Base-by-base conservation (phyloP, 768 basidiomycete genomes). In the Paxillus ammoniavirescens region DNA sequence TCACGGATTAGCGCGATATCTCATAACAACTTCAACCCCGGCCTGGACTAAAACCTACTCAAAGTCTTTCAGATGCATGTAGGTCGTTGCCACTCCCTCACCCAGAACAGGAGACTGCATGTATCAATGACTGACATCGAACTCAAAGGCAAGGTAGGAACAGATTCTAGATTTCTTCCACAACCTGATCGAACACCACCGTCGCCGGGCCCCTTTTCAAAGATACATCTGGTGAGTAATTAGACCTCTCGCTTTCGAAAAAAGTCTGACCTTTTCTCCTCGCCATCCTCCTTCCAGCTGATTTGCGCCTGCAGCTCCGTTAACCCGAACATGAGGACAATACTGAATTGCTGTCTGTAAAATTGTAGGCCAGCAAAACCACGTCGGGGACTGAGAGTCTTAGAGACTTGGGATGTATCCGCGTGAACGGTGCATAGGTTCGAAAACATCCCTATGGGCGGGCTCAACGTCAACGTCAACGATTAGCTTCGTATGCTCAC, bases 291-390 rank as follows among this genome's bases (percentile, higher is more conserved):
- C 42, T 56, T 64, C 79, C 79, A 81, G 8, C 67, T 61, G 15
- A 79, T 69, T 40, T 77, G 74, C 0, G 77, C 77, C 50, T 77
- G 72, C n/a, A 80, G 45, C 46, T 81, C 79, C 0, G 79, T 77
- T 38, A 72, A 43, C 0, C 80, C 80, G 38, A 77, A 75, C 47
- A 66, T 69, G 47, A 81, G 55, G 35, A 78, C 66, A 23, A 81
- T 63, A 12, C 73, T 70, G 49, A 72, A 79, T 9, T 65, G 54
- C 37, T 65, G 67, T 40, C 57, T 59, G 47, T 65, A 70, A 18
- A 68, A 73, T 47, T 67, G 61, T 8, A 69, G 30, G 9, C 62
- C 64, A 4, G 64, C 68, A 31, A 62, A 70, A 40, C 65, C 59
- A 8, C 60, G 65, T n/a, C 65, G 61, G 18, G 68, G 68, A 54